Evolutionary conservation across 2,329 filamentous ascomycete species (phyloP).

Genomic region (Huntiella moniliformis): DNA sequence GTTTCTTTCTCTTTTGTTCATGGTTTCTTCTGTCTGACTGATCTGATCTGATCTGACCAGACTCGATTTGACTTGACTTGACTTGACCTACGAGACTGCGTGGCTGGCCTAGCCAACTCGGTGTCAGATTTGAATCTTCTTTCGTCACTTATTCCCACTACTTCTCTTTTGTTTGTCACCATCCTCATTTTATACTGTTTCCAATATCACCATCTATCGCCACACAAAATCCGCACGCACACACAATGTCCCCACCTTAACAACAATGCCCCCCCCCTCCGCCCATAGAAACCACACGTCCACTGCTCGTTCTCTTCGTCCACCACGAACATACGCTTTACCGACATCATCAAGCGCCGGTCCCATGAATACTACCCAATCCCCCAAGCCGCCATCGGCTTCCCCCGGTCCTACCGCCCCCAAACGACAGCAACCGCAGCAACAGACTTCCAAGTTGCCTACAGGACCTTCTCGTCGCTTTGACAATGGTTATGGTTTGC

Average conservation of each 20-base stretch:
- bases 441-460: neutral
- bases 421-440: neutral
- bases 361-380: no score
- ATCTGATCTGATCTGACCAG: no score
- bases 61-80: no score
- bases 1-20: neutral
- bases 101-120: no score
- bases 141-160: neutral
- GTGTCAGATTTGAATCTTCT: neutral
- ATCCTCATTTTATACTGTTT: neutral
- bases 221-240: neutral
- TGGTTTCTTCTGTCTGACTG: neutral
- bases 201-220: neutral
- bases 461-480: neutral
- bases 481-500: constrained; percentile 1
- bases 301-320: constrained; percentile 4
- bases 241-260: neutral
- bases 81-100: no score
- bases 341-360: no score
- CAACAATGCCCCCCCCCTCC: constrained; percentile 5
- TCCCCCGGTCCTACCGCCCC: no score
- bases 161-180: neutral
- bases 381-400: no score
- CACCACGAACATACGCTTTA: neutral
- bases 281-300: constrained; percentile 5